Evolutionary conservation across 768 basidiomycete genomes (phyloP), one percentile per base, ranked within the genome.

Genomic region (Galerina sulciceps): DNA sequence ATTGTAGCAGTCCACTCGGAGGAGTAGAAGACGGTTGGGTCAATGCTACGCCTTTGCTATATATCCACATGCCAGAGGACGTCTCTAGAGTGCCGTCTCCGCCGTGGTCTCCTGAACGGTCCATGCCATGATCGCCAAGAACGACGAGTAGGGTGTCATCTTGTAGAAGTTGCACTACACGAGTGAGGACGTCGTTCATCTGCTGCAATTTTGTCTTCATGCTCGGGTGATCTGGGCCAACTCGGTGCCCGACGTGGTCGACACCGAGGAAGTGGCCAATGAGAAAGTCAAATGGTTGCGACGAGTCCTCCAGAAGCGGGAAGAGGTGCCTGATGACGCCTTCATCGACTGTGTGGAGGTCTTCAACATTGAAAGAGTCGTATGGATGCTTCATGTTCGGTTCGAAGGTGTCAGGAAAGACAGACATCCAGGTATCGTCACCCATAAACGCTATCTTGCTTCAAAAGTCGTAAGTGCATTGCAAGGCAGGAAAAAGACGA

Each of bases 281-380:
- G 20, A 96, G 77, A 57, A 98, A 84, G 72, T 95, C 93, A 84
- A 96, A 98, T 1, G 85, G 75, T 15, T 76, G 75, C 0, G 76
- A 72, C 15, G 67, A 57, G 38, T 82, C 74, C 51, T 81, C 76
- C 4, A 99, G 80, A 18, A 95, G 81, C 0, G 94, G 93, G 63
- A 96, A 87, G 4, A 99, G 78, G 66, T 98, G 88, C 10, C 76
- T 67, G 37, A 91, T 89, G 55, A 99, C 95, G 8, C 96, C 96
- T 51, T 90, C 80, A 67, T 99, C 97, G 46, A 99, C 97, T 0
- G 93, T 90, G 67, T 99, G 95, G 3, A 99, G 81, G 70, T 99
- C 97, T 72, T 99, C 97, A 58, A 99, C 97, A 72, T 99, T 95
- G 81, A 99, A 99, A 0, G 95, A 97, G 73, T 97, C 96, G 69